Conservation (phyloP, 2,329 filamentous ascomycete genomes). For the Diaporthe ilicicola region DNA sequence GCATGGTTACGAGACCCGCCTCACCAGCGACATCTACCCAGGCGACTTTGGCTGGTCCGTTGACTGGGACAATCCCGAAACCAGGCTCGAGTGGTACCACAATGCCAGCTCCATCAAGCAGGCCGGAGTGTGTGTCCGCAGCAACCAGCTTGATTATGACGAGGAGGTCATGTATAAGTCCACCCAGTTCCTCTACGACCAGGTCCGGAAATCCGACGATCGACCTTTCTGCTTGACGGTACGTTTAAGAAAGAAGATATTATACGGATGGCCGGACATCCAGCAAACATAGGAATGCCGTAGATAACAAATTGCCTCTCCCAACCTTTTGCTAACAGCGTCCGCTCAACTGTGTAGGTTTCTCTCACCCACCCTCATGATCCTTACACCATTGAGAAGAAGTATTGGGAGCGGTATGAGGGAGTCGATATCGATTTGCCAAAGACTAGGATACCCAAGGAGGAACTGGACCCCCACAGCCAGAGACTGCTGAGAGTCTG, state of each 20-base stretch:
- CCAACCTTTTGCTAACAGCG: slow-evolving; percentile 31
- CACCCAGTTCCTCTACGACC: slow-evolving; percentile 88
- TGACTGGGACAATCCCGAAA: slow-evolving; percentile 92
- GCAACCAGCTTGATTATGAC: slow-evolving; percentile 95
- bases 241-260: slow-evolving; percentile 38
- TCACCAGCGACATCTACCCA: slow-evolving; percentile 96
- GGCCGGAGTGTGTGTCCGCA: slow-evolving; percentile 86
- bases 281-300: neutral
- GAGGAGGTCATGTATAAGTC: slow-evolving; percentile 96
- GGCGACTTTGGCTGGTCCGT: slow-evolving; percentile 95
- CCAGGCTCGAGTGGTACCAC: slow-evolving; percentile 92
- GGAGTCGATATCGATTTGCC: slow-evolving; percentile 87
- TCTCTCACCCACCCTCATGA: slow-evolving; percentile 96
- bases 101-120: slow-evolving; percentile 94
- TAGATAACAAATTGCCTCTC: neutral
- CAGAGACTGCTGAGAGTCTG: slow-evolving; percentile 86
- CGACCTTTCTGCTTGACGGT: slow-evolving; percentile 86
- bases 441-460: slow-evolving; percentile 78
- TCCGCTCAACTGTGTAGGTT: slow-evolving; percentile 54
- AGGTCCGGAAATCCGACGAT: slow-evolving; percentile 79
- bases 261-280: neutral
- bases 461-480: slow-evolving; percentile 87
- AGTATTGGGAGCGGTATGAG: slow-evolving; percentile 94
- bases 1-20: slow-evolving; percentile 89
- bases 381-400: slow-evolving; percentile 91